Evolutionary conservation across 768 basidiomycete species (phyloP), one percentile per base, ranked within the genome.

Genomic region (Mycena epipterygia): DNA sequence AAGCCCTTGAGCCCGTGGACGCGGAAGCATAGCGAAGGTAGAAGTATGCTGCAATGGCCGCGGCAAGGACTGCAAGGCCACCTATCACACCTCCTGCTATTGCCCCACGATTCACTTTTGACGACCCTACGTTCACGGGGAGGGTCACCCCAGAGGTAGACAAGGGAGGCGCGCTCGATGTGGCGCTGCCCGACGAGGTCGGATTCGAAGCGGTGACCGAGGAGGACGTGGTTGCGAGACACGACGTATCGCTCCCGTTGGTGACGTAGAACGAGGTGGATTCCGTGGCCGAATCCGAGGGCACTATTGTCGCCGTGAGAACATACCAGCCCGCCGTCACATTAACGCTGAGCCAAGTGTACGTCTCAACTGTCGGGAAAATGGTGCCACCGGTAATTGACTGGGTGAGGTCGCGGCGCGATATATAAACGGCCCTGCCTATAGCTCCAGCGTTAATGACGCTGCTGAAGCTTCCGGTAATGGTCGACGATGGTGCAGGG

Each of bases 41-140:
- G 58, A 71, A 71, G 64, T 49, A 71, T 55, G 70, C 70, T 9
- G 80, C 74, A 19, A 81, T 73, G 25, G 85, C 70, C 6, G 70
- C 72, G 32, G 79, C 73, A 11, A 83, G 48, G 35, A 89, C 62
- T 17, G 78, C 84, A 3, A 84, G 74, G 2, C 82, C 87, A 6
- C 88, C 90, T 5, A 91, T 71, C 23, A 87, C 83, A 29, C 86
- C 85, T 2, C 90, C 91, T 7, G 83, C 85, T 30, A 92, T 86
- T 11, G 83, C 81, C 0, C 84, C 86, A 1, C 79, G 77, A 42
- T 85, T 85, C 9, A 78, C 75, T 5, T 74, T 68, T 19, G 81
- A 70, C 21, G 80, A 76, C 9, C 76, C 56, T 7, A 78, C 65
- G 5, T 79, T 55, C 29, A 74, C 76, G 27, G 79, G 78, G 1